Conservation (phyloP, 1,284 basidiomycete species). For the Amylostereum areolatum region DNA sequence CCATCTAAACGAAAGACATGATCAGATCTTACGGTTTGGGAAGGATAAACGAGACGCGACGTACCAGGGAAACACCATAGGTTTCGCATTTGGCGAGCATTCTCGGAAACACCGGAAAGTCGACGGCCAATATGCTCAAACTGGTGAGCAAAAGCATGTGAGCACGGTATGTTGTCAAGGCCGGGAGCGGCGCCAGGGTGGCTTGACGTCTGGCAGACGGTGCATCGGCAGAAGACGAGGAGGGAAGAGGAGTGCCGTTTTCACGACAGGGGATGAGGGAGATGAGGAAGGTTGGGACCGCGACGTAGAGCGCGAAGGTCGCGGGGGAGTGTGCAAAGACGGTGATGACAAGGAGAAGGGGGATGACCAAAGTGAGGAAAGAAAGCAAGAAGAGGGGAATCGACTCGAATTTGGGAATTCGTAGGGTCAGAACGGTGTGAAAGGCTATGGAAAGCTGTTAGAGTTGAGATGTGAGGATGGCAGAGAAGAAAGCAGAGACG, state of each 20-base stretch:
- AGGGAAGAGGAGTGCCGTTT: slow-evolving; percentile 44
- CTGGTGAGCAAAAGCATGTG: slow-evolving; percentile 96
- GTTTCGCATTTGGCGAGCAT: slow-evolving; percentile 90
- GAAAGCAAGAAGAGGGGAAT: slow-evolving; percentile 54
- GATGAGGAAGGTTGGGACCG: slow-evolving; percentile 37
- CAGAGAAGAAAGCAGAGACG: slow-evolving; percentile 25
- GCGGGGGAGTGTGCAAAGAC: slow-evolving; percentile 57
- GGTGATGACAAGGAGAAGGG: slow-evolving; percentile 78
- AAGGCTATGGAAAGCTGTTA: slow-evolving; percentile 65
- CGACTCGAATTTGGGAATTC: slow-evolving; percentile 30
- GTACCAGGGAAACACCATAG: slow-evolving; percentile 86
- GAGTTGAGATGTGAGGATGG: background rate
- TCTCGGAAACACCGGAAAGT: slow-evolving; percentile 91
- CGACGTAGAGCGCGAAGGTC: slow-evolving; percentile 45
- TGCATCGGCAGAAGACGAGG: slow-evolving; percentile 14
- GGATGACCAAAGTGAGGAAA: slow-evolving; percentile 55
- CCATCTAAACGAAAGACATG: slow-evolving; percentile 64
- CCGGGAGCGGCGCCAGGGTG: slow-evolving; percentile 44
- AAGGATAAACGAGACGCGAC: slow-evolving; percentile 18
- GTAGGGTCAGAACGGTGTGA: slow-evolving; percentile 52
- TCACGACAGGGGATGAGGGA: slow-evolving; percentile 38
- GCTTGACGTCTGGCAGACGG: slow-evolving; percentile 3
- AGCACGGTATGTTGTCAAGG: slow-evolving; percentile 85
- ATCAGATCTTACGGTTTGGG: slow-evolving; percentile 4
- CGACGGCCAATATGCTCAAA: slow-evolving; percentile 91